These are phyloP conservation scores for Naganishia antarctica DNA, from an alignment of 768 basidiomycete species.

Conservation along the genomic window DNA sequence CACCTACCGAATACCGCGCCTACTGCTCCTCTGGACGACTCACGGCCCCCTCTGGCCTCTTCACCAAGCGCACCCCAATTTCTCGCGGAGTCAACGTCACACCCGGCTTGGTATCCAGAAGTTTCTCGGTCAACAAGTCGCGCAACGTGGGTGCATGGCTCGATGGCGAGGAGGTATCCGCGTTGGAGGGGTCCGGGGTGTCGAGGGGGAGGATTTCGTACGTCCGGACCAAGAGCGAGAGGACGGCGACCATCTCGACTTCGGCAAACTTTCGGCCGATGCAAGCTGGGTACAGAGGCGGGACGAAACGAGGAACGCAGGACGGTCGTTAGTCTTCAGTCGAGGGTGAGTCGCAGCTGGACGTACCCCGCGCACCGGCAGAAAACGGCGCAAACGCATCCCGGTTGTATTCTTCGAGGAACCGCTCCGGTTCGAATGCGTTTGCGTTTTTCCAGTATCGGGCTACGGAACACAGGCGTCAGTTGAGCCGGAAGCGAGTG, in stretches of 20 bases:
- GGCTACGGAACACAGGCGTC: constrained; percentile 46
- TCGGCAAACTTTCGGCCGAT: constrained; percentile 29
- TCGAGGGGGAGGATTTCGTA: constrained; percentile 1
- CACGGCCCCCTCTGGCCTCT: constrained; percentile 1
- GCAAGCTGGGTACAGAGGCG: too few species aligned
- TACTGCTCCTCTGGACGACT: neutral
- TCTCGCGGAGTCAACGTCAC: constrained; percentile 35
- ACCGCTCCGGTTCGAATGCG: constrained; percentile 54
- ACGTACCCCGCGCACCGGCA: constrained; percentile 26
- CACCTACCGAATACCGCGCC: too few species aligned
- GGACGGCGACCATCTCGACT: constrained; percentile 23
- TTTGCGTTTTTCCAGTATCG: constrained; percentile 59
- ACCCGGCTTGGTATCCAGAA: constrained; percentile 31
- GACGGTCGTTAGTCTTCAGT: too few species aligned
- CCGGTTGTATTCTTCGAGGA: constrained; percentile 57
- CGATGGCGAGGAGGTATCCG: neutral
- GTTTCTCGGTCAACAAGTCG: constrained; percentile 29
- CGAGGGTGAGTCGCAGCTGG: too few species aligned
- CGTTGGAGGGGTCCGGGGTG: neutral
- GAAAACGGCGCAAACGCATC: constrained; percentile 58
- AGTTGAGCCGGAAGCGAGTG: neutral
- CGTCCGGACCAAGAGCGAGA: constrained; percentile 17
- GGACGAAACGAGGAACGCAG: too few species aligned
- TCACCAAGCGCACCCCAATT: constrained; percentile 30
- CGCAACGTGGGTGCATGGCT: constrained; percentile 27